Evolutionary conservation across 208 protist species (phyloP).

Genomic region (Naegleria fowleri): DNA sequence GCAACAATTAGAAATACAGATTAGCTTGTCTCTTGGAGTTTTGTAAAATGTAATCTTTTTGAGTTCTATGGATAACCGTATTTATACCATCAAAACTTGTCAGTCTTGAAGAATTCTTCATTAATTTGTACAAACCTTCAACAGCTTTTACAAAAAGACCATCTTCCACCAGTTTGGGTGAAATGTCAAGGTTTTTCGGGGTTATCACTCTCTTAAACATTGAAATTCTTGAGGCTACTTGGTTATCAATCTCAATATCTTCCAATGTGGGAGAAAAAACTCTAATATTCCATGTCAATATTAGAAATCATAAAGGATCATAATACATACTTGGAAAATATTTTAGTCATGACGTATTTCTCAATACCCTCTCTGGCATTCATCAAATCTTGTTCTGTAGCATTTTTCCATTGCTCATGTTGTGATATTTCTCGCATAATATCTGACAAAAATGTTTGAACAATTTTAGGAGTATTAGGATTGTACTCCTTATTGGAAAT

Average conservation of each 20-base stretch:
- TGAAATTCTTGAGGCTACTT: neutral
- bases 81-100: too few species aligned
- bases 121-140: too few species aligned
- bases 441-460: neutral
- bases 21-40: conserved; percentile 55
- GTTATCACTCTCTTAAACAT: neutral
- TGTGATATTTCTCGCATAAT: conserved; percentile 6
- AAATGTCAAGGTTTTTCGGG: neutral
- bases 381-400: conserved; percentile 36
- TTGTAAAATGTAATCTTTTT: conserved; percentile 55
- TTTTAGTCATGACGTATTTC: conserved; percentile 46
- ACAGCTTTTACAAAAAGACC: neutral
- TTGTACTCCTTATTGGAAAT: neutral
- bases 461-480: neutral
- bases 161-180: neutral
- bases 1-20: conserved; percentile 57
- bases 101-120: too few species aligned
- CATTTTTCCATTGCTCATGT: conserved; percentile 35
- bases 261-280: conserved; percentile 9
- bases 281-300: neutral
- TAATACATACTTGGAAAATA: conserved; percentile 36
- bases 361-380: conserved; percentile 44
- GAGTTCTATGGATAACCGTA: conserved; percentile 33
- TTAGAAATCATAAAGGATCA: neutral
- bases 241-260: neutral